Conservation (phyloP, 148 eudicot genomes). For the Mesembryanthemum crystallinum region DNA sequence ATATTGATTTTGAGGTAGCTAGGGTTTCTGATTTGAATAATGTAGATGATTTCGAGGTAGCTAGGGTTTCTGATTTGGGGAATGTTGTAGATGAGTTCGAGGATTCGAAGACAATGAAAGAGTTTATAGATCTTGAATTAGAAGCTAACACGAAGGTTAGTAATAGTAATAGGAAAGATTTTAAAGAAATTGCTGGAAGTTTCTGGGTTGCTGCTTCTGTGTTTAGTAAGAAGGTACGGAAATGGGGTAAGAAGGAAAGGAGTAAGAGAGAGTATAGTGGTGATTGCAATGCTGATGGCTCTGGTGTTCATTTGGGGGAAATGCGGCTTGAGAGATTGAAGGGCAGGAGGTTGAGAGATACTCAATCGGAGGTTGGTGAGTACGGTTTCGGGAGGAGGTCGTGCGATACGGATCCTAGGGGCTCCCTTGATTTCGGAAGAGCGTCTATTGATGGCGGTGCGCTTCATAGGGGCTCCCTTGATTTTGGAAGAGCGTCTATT, state of each 20-base stretch:
- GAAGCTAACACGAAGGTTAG: conserved; percentile 23
- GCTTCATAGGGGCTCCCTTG: conserved; percentile 25
- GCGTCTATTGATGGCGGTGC: conserved; percentile 44
- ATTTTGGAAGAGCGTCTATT: conserved; percentile 37
- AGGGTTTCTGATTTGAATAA: conserved; percentile 43
- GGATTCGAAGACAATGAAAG: conserved; percentile 70
- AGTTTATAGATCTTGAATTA: conserved; percentile 76
- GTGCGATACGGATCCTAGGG: conserved; percentile 29
- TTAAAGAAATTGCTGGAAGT: conserved; percentile 54
- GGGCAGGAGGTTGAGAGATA: conserved; percentile 39
- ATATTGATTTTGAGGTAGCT: conserved; percentile 22
- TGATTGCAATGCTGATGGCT: neutral
- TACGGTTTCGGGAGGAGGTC: conserved; percentile 40
- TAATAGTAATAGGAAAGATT: conserved; percentile 35
- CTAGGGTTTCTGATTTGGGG: conserved; percentile 47
- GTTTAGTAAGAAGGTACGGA: conserved; percentile 64
- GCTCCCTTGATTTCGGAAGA: conserved; percentile 26
- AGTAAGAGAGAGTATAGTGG: conserved; percentile 14
- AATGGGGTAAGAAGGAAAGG: conserved; percentile 67
- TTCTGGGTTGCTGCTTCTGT: conserved; percentile 66
- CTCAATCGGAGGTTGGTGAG: conserved; percentile 47
- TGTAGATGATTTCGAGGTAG: neutral
- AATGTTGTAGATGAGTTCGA: conserved; percentile 36
- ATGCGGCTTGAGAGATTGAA: conserved; percentile 31
- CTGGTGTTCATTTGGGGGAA: conserved; percentile 29